Evolutionary conservation across 371 early-diverging fungal genomes (phyloP), one percentile per base, ranked within the genome.

Genomic region (Circinella umbellata): DNA sequence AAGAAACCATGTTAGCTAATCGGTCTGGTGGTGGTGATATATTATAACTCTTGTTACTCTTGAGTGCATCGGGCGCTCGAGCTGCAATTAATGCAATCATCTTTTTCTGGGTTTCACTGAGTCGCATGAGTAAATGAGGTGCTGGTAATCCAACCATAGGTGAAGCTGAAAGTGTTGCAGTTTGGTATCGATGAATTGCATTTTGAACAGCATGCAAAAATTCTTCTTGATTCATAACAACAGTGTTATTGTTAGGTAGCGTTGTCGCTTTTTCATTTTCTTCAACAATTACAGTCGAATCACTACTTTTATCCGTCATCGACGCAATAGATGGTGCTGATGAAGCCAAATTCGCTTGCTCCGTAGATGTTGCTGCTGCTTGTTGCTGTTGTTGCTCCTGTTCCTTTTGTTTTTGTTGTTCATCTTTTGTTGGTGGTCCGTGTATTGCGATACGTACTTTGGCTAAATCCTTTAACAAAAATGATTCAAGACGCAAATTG

Each of bases 401-500:
- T 20, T 39, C 57, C 34, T 27, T 7, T 34, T 14, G 34, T 36
- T 6, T 39, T 46, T 18, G 20, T n/a, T 51, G 36, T 47, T 49
- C 35, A 48, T 15, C 37, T 10, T 10, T 46, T 48, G 49, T 42
- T 4, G 42, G 37, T 3, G 63, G 49, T 37, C 38, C 63, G 3
- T 51, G 65, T 36, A 64, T 49, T 36, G 65, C 38, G 38, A 37
- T 47, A 36, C 65, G 7, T 36, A 27, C 51, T 35, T 64, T 53
- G 53, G 65, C 51, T 3, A 64, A 38, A 51, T 84, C 84, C 18
- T 78, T 73, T 51, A 95, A 71, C 3, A 98, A 75, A n/a, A 89
- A 88, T 1, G 93, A 91, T 71, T 98, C 98, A 20, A 96, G 85
- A 66, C 91, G 89, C 59, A 96, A 81, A 69, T 92, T 93, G 73